phyloP scores from a whole-genome alignment of 371 early-diverging fungal genomes.

The Chytridium lagenaria region DNA sequence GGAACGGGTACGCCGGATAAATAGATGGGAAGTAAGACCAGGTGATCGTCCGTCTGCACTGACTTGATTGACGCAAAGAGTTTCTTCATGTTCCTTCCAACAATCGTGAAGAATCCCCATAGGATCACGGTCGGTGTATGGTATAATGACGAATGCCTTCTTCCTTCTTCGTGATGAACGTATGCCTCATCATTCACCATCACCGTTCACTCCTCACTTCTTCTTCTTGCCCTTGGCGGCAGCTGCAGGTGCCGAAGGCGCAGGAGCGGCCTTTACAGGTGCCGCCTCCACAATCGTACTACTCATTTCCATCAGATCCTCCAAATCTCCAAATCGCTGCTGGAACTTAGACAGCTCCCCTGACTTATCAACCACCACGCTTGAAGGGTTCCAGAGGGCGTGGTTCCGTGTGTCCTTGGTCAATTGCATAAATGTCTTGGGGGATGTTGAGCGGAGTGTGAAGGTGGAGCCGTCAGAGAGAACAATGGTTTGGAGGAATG shows the following conservation, averaged over 20 bases:
- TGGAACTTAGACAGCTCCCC: slow-evolving; percentile 79
- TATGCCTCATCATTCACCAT: no score
- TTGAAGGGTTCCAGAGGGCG: slow-evolving; percentile 89
- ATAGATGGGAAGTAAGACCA: no score
- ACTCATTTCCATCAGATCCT: neutral
- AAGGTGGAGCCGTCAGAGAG: slow-evolving; percentile 90
- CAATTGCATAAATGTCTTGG: slow-evolving; percentile 78
- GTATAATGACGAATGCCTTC: no score
- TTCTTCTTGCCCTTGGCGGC: slow-evolving; percentile 33
- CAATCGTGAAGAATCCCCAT: no score
- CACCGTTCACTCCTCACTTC: no score
- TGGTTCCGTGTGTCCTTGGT: slow-evolving; percentile 93
- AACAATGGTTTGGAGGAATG: slow-evolving; percentile 83
- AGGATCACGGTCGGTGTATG: no score
- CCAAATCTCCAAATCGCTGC: slow-evolving; percentile 72
- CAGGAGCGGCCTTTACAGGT: slow-evolving; percentile 10
- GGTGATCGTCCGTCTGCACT: no score
- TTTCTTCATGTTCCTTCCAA: no score
- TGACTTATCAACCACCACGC: slow-evolving; percentile 66
- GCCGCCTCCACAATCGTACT: slow-evolving; percentile 2
- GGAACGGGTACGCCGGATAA: no score
- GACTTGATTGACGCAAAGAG: no score
- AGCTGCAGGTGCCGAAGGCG: slow-evolving; percentile 15
- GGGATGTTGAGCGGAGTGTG: slow-evolving; percentile 84
- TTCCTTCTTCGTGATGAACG: no score